phyloP scores from a whole-genome alignment of 495 filamentous ascomycete species.

The Neurospora sp. region DNA sequence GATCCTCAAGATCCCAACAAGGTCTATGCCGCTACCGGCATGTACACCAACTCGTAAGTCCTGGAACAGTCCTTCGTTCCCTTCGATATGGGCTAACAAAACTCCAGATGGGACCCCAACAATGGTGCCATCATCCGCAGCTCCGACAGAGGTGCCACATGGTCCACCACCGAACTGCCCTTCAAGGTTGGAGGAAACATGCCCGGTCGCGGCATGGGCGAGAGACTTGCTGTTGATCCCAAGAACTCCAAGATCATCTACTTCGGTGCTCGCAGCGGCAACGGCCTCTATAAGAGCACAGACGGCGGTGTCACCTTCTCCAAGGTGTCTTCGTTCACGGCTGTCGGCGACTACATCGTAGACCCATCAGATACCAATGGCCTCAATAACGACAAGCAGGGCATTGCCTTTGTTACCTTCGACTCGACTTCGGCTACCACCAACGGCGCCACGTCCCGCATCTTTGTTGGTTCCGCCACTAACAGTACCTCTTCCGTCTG shows the following conservation, averaged over 20 bases:
- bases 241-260: slow-evolving; percentile 45
- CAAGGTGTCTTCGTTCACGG: slow-evolving; percentile 50
- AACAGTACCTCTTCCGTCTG: slow-evolving; percentile 43
- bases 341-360: slow-evolving; percentile 37
- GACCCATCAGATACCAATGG: slow-evolving; percentile 35
- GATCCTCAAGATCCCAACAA: slow-evolving; percentile 44
- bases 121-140: slow-evolving; percentile 42
- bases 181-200: slow-evolving; percentile 58
- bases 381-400: slow-evolving; percentile 38
- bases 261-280: slow-evolving; percentile 50
- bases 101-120: slow-evolving; percentile 42
- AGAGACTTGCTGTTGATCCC: slow-evolving; percentile 52
- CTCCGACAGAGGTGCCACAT: slow-evolving; percentile 41
- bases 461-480: slow-evolving; percentile 48
- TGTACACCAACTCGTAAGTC: slow-evolving; percentile 40
- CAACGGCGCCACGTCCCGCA: slow-evolving; percentile 42
- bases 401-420: slow-evolving; percentile 47
- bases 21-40: slow-evolving; percentile 48
- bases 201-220: slow-evolving; percentile 55
- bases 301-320: slow-evolving; percentile 46
- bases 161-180: slow-evolving; percentile 34
- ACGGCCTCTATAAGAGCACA: slow-evolving; percentile 52
- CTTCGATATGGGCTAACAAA: not conserved
- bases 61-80: not conserved
- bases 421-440: slow-evolving; percentile 39